Conservation (phyloP, 352 stramenopile species). For the Phytophthora megakarya region DNA sequence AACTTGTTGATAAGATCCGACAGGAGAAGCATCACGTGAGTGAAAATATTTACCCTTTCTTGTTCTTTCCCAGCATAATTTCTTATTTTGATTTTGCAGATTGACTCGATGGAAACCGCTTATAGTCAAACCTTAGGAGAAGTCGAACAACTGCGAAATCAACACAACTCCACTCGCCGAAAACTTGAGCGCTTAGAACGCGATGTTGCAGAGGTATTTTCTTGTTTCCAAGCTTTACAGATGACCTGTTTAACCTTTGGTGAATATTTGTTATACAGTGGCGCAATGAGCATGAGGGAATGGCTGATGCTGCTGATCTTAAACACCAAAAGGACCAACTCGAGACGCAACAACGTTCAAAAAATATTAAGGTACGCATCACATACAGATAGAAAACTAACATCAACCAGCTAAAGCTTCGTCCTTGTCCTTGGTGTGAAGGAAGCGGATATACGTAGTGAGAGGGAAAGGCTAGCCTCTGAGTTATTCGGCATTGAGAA, state of each 20-base stretch:
- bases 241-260: neutral
- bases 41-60: neutral
- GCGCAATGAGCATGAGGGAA: slow-evolving; percentile 55
- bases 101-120: slow-evolving; percentile 64
- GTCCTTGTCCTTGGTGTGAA: slow-evolving; percentile 24
- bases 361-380: slow-evolving; percentile 65
- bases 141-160: slow-evolving; percentile 70
- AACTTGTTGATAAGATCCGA: slow-evolving; percentile 69
- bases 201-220: slow-evolving; percentile 56
- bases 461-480: slow-evolving; percentile 57
- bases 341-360: slow-evolving; percentile 67
- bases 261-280: slow-evolving; percentile 42
- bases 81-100: slow-evolving; percentile 38
- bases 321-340: slow-evolving; percentile 68
- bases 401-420: neutral
- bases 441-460: slow-evolving; percentile 75
- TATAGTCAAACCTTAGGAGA: slow-evolving; percentile 76
- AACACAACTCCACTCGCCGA: slow-evolving; percentile 64
- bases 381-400: neutral
- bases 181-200: slow-evolving; percentile 75
- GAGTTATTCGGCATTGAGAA: slow-evolving; percentile 56
- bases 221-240: neutral
- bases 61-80: neutral
- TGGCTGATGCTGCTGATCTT: slow-evolving; percentile 54
- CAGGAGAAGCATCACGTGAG: slow-evolving; percentile 61